These are phyloP conservation scores for Ustilago hordei DNA, from an alignment of 1,284 basidiomycete genomes.

Conservation along the genomic window DNA sequence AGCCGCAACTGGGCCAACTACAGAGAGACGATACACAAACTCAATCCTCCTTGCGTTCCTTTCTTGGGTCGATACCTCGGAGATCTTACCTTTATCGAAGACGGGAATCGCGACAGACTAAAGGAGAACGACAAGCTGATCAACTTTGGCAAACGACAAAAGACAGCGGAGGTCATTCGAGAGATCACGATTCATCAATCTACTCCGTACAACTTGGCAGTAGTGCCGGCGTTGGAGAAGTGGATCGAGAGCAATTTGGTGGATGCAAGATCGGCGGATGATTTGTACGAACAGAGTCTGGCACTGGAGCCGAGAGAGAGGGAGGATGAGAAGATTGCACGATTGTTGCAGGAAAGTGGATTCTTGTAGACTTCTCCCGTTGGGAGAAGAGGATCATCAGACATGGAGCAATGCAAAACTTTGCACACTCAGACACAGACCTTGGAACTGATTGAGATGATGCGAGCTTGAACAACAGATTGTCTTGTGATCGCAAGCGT, in stretches of 20 bases:
- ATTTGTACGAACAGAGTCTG: conserved; percentile 82
- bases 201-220: conserved; percentile 81
- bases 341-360: conserved; percentile 86
- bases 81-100: conserved; percentile 95
- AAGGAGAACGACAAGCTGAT: conserved; percentile 76
- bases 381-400: not conserved
- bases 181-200: conserved; percentile 97
- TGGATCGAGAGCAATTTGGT: conserved; percentile 83
- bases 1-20: conserved; percentile 95
- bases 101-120: conserved; percentile 91
- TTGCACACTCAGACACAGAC: not conserved
- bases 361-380: conserved; percentile 74
- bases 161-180: conserved; percentile 91
- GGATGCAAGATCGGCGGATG: conserved; percentile 58
- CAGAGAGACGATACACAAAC: conserved; percentile 83
- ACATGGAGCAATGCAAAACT: not conserved
- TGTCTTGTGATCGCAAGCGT: too few relatives aligned
- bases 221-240: conserved; percentile 77
- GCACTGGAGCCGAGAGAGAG: conserved; percentile 90
- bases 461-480: too few relatives aligned
- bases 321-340: conserved; percentile 84
- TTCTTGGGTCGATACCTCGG: conserved; percentile 98
- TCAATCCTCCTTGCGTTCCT: conserved; percentile 94
- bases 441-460: too few relatives aligned
- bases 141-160: conserved; percentile 95